Evolutionary conservation across 305 asterid species (phyloP), one percentile per base, ranked within the genome.

Genomic region (Fraxinus paxiana): DNA sequence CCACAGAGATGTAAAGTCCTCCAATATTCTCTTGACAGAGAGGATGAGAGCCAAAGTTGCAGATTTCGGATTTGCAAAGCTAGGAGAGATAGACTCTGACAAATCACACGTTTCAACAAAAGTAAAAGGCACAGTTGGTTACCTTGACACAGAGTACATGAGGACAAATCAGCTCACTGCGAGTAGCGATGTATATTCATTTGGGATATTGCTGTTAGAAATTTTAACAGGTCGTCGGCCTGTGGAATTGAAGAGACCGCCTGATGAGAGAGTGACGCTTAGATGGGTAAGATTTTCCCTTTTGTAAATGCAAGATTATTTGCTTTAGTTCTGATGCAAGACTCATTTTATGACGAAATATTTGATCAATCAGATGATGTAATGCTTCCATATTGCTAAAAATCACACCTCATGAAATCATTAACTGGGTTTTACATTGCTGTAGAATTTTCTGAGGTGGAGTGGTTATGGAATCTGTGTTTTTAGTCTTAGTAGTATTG

Each of bases 91-190:
- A 24, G 97, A 96, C 80, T 37, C 90, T 4, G 99, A 94, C 20
- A 90, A 88, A 85, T 90, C 99, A 38, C 97, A 96, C 12, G 89
- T 96, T 79, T 86, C 89, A 0, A 96, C 99, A 83, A 93, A 94
- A 88, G 98, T 96, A 76, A 96, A 89, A 87, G 99, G 99, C 86
- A 96, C 99, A 1, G 88, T 96, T 17, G 99, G 99, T 76, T 96
- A 96, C 88, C 97, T 96, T 9, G 99, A 96, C 59, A 98, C 99
- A 0, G 98, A 96, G 88, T 96, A 96, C 73, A 96, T 96, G 99
- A 92, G 88, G 85, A 94, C 99, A 33, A 84, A 90, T 81, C 94
- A 92, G 79, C 98, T 96, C 88, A 94, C 98, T 4, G 82, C 87
- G 18, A 96, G 92, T 83, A 96, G 99, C 65, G 99, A 96, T 18